phyloP scores from a whole-genome alignment of 169 alveolate species.

The Plasmodium vivax region DNA sequence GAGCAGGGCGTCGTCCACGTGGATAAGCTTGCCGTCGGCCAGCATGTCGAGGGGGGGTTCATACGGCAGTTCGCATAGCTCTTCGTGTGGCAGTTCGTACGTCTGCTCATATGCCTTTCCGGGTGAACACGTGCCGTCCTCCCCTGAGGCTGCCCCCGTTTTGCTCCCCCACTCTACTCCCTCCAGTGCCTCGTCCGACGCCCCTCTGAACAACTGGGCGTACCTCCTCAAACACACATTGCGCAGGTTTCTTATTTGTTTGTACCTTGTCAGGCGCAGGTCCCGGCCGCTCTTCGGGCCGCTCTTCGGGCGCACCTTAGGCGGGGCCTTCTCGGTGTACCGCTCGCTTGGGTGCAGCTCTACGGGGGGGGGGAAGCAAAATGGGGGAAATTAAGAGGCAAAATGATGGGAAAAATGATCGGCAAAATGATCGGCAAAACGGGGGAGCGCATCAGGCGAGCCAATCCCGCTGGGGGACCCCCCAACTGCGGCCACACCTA shows the following conservation, averaged over 20 bases:
- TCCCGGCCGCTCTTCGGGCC: not conserved
- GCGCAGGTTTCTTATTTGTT: slow-evolving; percentile 33
- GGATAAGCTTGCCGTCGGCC: not conserved
- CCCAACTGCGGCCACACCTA: not conserved
- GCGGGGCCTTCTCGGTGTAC: slow-evolving; percentile 26
- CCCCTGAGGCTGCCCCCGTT: not conserved
- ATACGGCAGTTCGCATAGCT: too few species aligned
- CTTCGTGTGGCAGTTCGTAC: too few species aligned
- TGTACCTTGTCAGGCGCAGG: not conserved
- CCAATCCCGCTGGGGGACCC: too few species aligned
- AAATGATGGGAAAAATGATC: too few species aligned
- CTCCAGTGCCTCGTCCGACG: not conserved
- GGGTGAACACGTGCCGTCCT: not conserved
- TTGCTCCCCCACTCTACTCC: not conserved
- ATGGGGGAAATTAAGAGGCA: not conserved
- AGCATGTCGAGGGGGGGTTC: slow-evolving; percentile 39
- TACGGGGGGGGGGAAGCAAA: not conserved
- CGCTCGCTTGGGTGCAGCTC: slow-evolving; percentile 37
- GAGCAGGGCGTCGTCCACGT: slow-evolving; percentile 20
- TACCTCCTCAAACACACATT: slow-evolving; percentile 18
- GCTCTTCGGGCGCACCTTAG: not conserved
- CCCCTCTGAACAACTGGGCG: not conserved
- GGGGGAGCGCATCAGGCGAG: not conserved
- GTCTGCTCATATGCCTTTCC: too few species aligned
- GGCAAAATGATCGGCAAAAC: not conserved